These are phyloP conservation scores for Balamuthia mandrillaris DNA, from an alignment of 208 protist genomes.

Conservation along the genomic window DNA sequence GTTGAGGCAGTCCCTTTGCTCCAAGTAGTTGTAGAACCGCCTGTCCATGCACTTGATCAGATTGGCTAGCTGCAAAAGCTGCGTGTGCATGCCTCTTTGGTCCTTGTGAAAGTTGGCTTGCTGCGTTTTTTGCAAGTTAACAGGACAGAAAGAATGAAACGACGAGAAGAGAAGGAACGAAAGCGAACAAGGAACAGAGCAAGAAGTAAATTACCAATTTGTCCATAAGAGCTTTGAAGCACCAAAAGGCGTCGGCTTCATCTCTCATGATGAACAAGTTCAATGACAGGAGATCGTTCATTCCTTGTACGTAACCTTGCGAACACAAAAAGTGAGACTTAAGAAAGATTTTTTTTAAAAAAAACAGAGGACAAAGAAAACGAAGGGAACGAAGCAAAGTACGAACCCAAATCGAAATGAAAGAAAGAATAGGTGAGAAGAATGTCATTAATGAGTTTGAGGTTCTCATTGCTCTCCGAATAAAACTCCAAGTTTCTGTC, in stretches of 20 bases:
- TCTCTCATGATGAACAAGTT: conserved; percentile 15
- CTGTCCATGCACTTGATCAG: background rate
- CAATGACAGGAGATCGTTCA: conserved; percentile 21
- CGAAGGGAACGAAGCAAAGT: background rate
- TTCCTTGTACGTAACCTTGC: conserved; percentile 5
- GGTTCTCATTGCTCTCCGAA: background rate
- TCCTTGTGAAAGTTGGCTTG: conserved; percentile 13
- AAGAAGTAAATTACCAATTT: background rate
- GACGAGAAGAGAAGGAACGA: background rate
- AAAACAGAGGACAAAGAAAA: background rate
- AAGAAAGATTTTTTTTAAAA: background rate
- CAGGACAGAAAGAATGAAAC: background rate
- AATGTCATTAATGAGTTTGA: conserved; percentile 1
- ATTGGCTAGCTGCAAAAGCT: background rate
- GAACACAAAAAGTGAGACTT: background rate
- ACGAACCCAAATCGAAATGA: conserved; percentile 25
- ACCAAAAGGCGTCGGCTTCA: conserved; percentile 27
- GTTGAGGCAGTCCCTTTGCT: background rate
- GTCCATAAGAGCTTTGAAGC: conserved; percentile 34
- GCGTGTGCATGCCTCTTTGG: background rate
- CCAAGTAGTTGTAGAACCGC: conserved; percentile 16
- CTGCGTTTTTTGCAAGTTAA: background rate
- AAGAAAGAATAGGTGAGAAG: conserved; percentile 26
- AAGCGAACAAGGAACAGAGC: background rate
- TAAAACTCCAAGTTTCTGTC: background rate